Conservation (phyloP, 202 grass and related monocot genomes). For the Hordeum pubiflorum region DNA sequence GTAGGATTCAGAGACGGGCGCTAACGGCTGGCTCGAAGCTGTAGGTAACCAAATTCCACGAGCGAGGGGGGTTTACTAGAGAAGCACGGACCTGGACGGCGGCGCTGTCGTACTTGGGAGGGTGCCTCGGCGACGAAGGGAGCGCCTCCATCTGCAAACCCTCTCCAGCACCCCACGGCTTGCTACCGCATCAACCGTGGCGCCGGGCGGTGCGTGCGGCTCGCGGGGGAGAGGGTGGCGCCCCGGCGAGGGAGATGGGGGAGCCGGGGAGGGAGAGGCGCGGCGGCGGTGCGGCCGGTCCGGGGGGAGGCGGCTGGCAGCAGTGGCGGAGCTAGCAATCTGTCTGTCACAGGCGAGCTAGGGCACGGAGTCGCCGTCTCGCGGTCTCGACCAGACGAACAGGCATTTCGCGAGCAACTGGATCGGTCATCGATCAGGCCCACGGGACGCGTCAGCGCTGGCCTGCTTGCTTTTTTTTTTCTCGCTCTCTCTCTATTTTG, state of each 20-base stretch:
- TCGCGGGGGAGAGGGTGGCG: neutral
- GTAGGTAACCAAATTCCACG: neutral
- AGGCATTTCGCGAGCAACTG: neutral
- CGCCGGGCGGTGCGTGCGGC: neutral
- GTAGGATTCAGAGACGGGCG: neutral
- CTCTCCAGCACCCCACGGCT: neutral
- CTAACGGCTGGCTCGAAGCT: neutral
- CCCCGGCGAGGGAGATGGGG: neutral
- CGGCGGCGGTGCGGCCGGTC: neutral
- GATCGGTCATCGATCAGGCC: no score
- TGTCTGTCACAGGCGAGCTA: neutral
- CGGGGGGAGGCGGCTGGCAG: neutral
- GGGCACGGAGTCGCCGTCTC: neutral
- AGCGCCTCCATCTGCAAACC: conserved; percentile 4
- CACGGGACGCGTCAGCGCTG: neutral
- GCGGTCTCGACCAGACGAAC: neutral
- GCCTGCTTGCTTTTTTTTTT: neutral
- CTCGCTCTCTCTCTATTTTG: no score
- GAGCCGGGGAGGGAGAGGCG: neutral
- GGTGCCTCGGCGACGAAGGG: conserved; percentile 29
- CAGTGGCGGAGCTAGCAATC: neutral
- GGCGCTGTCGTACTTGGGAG: conserved; percentile 31
- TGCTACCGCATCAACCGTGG: conserved; percentile 1
- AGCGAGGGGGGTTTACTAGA: neutral
- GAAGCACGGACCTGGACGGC: conserved; percentile 14